Evolutionary conservation across 2,329 filamentous ascomycete species (phyloP), one percentile per base, ranked within the genome.

Genomic region (Scedosporium boydii): DNA sequence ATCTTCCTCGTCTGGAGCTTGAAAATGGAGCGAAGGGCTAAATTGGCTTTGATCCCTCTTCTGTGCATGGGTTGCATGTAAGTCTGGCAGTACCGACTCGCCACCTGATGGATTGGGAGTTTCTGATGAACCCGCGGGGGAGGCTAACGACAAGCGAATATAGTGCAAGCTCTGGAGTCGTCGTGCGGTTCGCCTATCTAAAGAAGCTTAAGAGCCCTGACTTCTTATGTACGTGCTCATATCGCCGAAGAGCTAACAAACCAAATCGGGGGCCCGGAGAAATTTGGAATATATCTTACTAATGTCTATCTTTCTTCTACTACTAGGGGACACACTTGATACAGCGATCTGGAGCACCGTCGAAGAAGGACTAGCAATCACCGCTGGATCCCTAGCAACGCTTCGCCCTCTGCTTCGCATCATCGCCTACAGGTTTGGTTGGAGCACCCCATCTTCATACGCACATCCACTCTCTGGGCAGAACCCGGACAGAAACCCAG

Each of bases 41-140:
- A 85, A 67, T 38, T 77, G 6, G 76, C 82, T 2, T 72, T 86
- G 23, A 78, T 79, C 9, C 74, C 76, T 5, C 76, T 87, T 55
- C 71, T 87, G 59, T 76, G 77, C 6, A 78, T 87, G 73, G 86
- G 83, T 29, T 83, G 83, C 66, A 68, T 80, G 78, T 75, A 69
- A 64, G 72, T 18, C 61, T 3, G 12, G 14, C 6, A 58, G 18
- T 27, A 23, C 1, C 21, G 14, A 34, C 6, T 9, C 34, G 64
- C 21, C 53, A 16, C 6, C 7, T n/a, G 53, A 16, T 38, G 34
- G 34, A 38, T 38, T 38, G 34, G 34, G 3, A 12, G 10, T 38
- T 38, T 6, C 34, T 6, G 34, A 34, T 34, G 34, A 38, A 38
- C 10, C 34, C 10, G 34, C 10, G 34, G 9, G 3, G 34, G 34